Evolutionary conservation across 192 early-diverging fungal genomes (phyloP), one percentile per base, ranked within the genome.

Genomic region (Backusella westeae): DNA sequence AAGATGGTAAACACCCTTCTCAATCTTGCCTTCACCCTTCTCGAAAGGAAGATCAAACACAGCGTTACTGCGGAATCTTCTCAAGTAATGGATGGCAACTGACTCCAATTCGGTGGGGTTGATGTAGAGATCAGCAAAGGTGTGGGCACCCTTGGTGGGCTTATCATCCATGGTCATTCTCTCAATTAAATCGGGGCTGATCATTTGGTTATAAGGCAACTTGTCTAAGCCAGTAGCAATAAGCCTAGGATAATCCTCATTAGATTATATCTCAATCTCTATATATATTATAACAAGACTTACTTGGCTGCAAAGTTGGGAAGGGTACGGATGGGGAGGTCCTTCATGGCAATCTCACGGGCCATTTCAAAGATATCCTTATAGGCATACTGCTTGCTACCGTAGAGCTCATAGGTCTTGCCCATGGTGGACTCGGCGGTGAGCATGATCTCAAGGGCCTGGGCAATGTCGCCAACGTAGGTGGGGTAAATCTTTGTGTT

Each of bases 361-460:
- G 89, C 90, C 29, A 97, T 86, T 14, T 96, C 91, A 52, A 93
- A 81, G 36, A 99, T 74, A 41, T 93, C 81, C 73, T 81, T 80
- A 74, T 91, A 91, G 23, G 89, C 87, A 86, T 94, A 97, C 77
- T 91, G 91, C 77, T 89, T 86, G 75, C 89, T 82, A 68, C 93
- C 95, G 80, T 89, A 94, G 35, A 99, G 90, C 86, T 99, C 98
- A 73, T 94, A 94, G 26, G 90, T 94, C 88, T 96, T 90, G 39
- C 96, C 96, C 23, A 91, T 85, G 3, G 93, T 90, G 34, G 85
- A 83, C 69, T 92, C 90, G 79, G 93, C 91, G 39, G 87, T 88
- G 74, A 90, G 81, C 82, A 96, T 91, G 36, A 84, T 78, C 71
- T 92, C 91, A 73, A 99, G 89, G 41, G 90, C 96, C 65, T 87